These are phyloP conservation scores for Penicillium steckii DNA, from an alignment of 495 filamentous ascomycete genomes.

Conservation along the genomic window DNA sequence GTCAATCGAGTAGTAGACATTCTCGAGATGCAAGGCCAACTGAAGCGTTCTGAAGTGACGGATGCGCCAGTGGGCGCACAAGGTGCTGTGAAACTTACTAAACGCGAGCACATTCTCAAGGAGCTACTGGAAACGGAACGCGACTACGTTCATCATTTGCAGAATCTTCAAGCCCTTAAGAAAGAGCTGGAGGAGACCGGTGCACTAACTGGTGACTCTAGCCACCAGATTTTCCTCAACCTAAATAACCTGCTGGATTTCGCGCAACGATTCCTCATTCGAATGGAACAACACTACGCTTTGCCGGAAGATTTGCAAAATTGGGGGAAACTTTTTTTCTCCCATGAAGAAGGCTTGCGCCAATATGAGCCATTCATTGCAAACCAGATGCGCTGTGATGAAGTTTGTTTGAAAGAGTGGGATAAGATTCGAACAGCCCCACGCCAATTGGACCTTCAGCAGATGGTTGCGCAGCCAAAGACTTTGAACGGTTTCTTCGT, in stretches of 20 bases:
- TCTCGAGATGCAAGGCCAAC: conserved; percentile 68
- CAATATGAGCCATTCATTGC: conserved; percentile 97
- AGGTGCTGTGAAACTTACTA: conserved; percentile 59
- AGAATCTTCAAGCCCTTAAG: conserved; percentile 91
- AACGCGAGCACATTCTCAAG: conserved; percentile 81
- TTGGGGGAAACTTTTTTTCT: conserved; percentile 85
- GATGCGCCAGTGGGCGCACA: conserved; percentile 43
- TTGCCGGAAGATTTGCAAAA: conserved; percentile 74
- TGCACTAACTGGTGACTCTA: conserved; percentile 81
- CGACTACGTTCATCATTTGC: conserved; percentile 97
- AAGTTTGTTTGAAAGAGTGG: conserved; percentile 49
- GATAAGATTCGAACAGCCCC: conserved; percentile 55
- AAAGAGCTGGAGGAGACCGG: conserved; percentile 84
- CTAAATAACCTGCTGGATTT: conserved; percentile 92
- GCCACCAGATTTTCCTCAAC: conserved; percentile 96
- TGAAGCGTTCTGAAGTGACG: conserved; percentile 52
- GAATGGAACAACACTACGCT: conserved; percentile 92
- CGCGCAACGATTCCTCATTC: conserved; percentile 89
- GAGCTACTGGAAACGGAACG: conserved; percentile 93
- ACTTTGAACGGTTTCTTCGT: conserved; percentile 83
- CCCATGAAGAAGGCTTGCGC: conserved; percentile 75
- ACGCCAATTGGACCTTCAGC: conserved; percentile 53
- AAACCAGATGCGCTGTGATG: conserved; percentile 67
- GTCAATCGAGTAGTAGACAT: conserved; percentile 90
- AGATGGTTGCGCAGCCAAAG: conserved; percentile 60